Evolutionary conservation across 2,329 filamentous ascomycete genomes (phyloP), one percentile per base, ranked within the genome.

Genomic region (Botrytis squamosa): DNA sequence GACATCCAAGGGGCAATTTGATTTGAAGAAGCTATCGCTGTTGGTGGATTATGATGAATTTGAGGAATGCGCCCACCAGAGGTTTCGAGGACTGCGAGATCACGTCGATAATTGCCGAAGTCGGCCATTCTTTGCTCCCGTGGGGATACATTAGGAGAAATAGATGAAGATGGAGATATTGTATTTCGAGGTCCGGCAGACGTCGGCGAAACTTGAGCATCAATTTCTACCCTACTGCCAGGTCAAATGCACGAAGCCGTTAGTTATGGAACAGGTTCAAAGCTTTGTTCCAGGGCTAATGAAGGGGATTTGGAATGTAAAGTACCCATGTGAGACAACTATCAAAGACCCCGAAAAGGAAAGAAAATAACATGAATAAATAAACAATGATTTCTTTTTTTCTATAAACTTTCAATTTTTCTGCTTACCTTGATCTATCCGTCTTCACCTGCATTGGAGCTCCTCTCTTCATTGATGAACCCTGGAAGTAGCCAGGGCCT

Each of bases 51-150:
- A 73, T 88, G 87, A 75, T 90, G 88, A 75, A 89, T 89, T 78
- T 88, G 86, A 70, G 89, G 89, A 73, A 88, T 82, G 75, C 86
- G 84, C 76, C 83, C 84, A 76, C 88, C 87, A 74, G 87, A 85
- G 49, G 88, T 87, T 76, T 93, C 90, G 79, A 93, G 85, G 74
- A 91, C 88, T 78, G 90, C 87, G 73, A 93, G 87, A 79, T 93
- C 91, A 83, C 91, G 91, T 79, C 91, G 89, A 81, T 93, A 91
- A 81, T 92, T 91, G 80, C 85, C 85, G 78, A 93, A 87, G 80
- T 91, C 89, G 84, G 75, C 78, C 77, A 81, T 78, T 75, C 79
- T 76, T 78, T 80, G 78, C 69, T 82, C 81, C 73, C 78, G 75
- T 42, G 80, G 80, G 62, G 79, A 81, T 73, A 81, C 78, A 81